Evolutionary conservation across 2,329 filamentous ascomycete genomes (phyloP).

Genomic region (Aspergillus fumigatus): DNA sequence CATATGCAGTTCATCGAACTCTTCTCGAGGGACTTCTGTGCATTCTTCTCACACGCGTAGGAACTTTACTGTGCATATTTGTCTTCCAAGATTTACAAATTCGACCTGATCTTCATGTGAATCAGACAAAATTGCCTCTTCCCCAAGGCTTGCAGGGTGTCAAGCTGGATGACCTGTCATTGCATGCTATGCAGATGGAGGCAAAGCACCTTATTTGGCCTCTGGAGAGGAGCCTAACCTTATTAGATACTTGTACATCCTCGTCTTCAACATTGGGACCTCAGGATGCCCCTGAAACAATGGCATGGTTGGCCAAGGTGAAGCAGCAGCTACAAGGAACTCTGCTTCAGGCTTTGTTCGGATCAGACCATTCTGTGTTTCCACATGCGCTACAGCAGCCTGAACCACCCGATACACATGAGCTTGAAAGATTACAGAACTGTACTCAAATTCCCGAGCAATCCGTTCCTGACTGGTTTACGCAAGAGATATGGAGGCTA

Average conservation of each 20-base stretch:
- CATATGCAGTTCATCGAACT: slow-evolving; percentile 23
- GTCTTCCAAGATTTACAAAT: slow-evolving; percentile 34
- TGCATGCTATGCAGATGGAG: slow-evolving; percentile 28
- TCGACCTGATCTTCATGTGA: slow-evolving; percentile 20
- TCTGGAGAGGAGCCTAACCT: slow-evolving; percentile 26
- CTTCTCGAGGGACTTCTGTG: slow-evolving; percentile 42
- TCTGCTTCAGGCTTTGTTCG: slow-evolving; percentile 40
- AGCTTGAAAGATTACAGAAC: slow-evolving; percentile 9
- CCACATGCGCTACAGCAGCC: slow-evolving; percentile 23
- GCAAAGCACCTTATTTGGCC: slow-evolving; percentile 33
- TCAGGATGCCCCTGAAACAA: not conserved
- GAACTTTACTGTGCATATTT: slow-evolving; percentile 36
- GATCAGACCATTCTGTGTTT: slow-evolving; percentile 29
- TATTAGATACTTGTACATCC: slow-evolving; percentile 16
- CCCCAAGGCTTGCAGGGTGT: slow-evolving; percentile 29
- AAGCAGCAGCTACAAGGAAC: slow-evolving; percentile 37
- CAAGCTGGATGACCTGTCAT: slow-evolving; percentile 18
- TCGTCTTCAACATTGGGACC: not conserved
- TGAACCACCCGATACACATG: slow-evolving; percentile 14
- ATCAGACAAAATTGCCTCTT: slow-evolving; percentile 22
- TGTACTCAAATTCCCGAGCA: slow-evolving; percentile 19
- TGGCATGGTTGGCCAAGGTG: slow-evolving; percentile 16
- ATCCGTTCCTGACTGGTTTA: slow-evolving; percentile 50
- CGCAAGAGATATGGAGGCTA: slow-evolving; percentile 52
- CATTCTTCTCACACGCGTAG: slow-evolving; percentile 35